Conservation (phyloP, 495 filamentous ascomycete genomes). For the Xylaria venustula region DNA sequence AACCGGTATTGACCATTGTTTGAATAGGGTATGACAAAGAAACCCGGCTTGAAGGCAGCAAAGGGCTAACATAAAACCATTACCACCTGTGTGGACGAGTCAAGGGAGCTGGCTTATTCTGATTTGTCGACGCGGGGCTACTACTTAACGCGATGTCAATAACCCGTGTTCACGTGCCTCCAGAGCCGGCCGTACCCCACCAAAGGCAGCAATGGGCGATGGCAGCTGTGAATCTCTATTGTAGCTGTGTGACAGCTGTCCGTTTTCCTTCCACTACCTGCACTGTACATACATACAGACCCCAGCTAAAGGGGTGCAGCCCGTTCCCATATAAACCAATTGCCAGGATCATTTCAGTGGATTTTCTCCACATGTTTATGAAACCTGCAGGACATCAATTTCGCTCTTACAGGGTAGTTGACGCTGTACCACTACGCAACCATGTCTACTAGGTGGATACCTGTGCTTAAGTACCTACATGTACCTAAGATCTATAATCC, state of each 20-base stretch:
- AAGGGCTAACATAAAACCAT: background rate
- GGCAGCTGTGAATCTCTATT: background rate
- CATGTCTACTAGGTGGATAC: too few relatives aligned
- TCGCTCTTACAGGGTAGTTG: conserved; percentile 2
- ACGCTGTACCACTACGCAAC: background rate
- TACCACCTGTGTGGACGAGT: background rate
- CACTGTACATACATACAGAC: background rate
- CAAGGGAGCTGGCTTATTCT: background rate
- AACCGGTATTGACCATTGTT: background rate
- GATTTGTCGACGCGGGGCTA: conserved; percentile 11
- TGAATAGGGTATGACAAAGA: background rate
- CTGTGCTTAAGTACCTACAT: too few relatives aligned
- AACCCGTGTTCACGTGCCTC: conserved; percentile 8
- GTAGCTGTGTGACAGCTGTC: too few relatives aligned
- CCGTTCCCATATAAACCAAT: too few relatives aligned
- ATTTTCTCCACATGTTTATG: background rate
- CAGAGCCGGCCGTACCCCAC: background rate
- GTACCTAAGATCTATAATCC: too few relatives aligned
- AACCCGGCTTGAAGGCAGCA: background rate
- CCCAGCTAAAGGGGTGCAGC: background rate
- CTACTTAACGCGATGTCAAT: conserved; percentile 9
- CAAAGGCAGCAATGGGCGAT: background rate
- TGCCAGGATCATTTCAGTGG: too few relatives aligned
- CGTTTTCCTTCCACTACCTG: background rate
- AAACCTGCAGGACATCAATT: conserved; percentile 13